Evolutionary conservation across 2,329 filamentous ascomycete species (phyloP), one percentile per base, ranked within the genome.

Genomic region (Huntiella omanensis): DNA sequence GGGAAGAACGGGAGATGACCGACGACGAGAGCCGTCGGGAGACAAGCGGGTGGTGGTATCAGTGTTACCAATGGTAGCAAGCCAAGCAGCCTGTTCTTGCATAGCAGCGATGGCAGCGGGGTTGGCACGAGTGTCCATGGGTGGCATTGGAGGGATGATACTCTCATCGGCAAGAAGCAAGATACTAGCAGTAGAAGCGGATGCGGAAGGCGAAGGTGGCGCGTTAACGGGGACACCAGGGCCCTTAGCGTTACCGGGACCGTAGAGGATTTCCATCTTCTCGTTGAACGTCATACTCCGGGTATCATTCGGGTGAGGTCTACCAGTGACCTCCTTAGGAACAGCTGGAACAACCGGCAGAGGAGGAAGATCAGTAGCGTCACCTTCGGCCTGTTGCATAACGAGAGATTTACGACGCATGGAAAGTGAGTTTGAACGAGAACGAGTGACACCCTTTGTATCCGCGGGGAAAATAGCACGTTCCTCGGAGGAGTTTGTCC

Each of bases 231-330:
- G 40, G 16, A 43, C 40, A 4, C 34, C 34, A 36, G 34, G 34
- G 3, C 34, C 34, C 6, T 56, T 56, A 15, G 53, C 46, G 4
- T 44, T 44, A 11, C 53, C 47, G 4, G 51, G 46, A n/a, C 52
- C 51, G 17, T 55, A 54, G 17, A 75, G 57, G 4, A 72, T 55
- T 1, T 62, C 59, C 59, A 75, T 70, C 55, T 74, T 75, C 53
- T 75, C 71, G 44, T 73, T 62, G 50, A 72, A 66, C 0, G 69
- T 72, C 71, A 74, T 75, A 54, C 69, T 74, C 56, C 66, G 68
- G 3, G 69, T 72, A 50, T 70, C 58, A 49, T 72, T 73, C 2
- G 69, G 66, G 4, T 64, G 60, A 13, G 70, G 60, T 12, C 66
- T 57, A 35, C 56, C 49, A 5, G 60, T 53, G 12, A 58, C 54